Conservation (phyloP, 1,284 basidiomycete genomes). For the Ceratobasidium sp. region DNA sequence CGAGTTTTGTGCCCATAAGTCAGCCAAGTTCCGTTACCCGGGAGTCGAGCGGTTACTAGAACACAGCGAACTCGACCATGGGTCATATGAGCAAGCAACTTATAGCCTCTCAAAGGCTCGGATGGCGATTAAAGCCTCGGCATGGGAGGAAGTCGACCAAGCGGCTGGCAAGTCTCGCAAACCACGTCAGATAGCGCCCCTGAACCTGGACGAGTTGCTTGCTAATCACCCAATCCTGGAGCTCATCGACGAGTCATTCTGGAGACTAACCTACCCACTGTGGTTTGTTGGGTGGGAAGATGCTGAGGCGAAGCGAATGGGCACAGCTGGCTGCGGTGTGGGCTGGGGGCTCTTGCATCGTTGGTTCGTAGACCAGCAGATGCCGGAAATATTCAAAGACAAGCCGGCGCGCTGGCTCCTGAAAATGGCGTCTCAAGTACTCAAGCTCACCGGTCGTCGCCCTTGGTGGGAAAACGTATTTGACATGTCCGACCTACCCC, state of each 20-base stretch:
- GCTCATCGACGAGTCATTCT: neutral
- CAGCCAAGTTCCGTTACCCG: neutral
- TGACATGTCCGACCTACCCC: no score
- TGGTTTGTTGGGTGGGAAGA: slow-evolving; percentile 1
- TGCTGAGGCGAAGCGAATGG: neutral
- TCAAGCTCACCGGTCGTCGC: neutral
- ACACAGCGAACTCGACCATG: neutral
- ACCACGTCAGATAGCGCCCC: no score
- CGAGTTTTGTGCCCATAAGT: neutral
- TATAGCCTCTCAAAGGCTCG: neutral
- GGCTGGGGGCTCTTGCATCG: slow-evolving; percentile 4
- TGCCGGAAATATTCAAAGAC: neutral
- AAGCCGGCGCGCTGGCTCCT: neutral
- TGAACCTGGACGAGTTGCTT: no score
- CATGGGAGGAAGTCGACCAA: no score
- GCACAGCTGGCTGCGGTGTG: neutral
- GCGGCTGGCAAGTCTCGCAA: no score
- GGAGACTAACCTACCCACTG: neutral
- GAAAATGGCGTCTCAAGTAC: neutral
- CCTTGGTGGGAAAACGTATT: neutral
- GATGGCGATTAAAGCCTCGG: neutral
- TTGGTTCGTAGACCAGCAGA: neutral
- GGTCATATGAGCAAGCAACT: neutral
- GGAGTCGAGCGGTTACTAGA: neutral
- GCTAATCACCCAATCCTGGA: neutral